Evolutionary conservation across 2,329 filamentous ascomycete genomes (phyloP).

Genomic region (Talaromyces sp.): DNA sequence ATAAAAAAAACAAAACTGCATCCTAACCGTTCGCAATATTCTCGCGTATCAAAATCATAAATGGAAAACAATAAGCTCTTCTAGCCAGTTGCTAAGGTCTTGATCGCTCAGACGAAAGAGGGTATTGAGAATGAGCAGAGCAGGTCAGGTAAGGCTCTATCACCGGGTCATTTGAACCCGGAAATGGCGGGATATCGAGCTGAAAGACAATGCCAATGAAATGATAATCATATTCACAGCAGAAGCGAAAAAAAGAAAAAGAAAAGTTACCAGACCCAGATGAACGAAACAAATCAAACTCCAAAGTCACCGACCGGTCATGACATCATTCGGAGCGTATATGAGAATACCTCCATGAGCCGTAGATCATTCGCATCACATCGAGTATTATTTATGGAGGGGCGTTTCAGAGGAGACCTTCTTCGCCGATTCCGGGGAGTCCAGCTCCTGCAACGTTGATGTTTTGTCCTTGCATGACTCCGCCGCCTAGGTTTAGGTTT

Average conservation of each 20-base stretch:
- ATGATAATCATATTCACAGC: conserved; percentile 1
- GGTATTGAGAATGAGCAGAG: not conserved
- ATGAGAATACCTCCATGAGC: conserved; percentile 12
- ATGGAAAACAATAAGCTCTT: conserved; percentile 14
- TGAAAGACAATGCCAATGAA: conserved; percentile 8
- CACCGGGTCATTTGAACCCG: conserved; percentile 22
- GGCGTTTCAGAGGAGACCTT: conserved; percentile 40
- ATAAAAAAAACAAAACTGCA: conserved; percentile 3
- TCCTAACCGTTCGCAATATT: not conserved
- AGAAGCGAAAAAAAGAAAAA: conserved; percentile 17
- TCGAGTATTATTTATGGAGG: conserved; percentile 28
- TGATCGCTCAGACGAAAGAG: conserved; percentile 16
- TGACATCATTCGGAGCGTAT: conserved; percentile 28
- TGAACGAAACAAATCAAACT: conserved; percentile 16
- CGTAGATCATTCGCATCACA: conserved; percentile 34
- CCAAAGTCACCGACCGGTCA: conserved; percentile 27
- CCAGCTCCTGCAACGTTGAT: conserved; percentile 53
- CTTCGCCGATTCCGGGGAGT: conserved; percentile 50
- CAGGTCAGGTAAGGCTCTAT: conserved; percentile 16
- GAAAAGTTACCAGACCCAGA: not conserved
- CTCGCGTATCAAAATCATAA: conserved; percentile 4
- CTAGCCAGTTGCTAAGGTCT: conserved; percentile 22
- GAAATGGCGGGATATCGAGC: conserved; percentile 27
- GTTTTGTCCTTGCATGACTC: conserved; percentile 51
- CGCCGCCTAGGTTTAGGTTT: conserved; percentile 42